A percentile compares a stretch with the other conserved stretches of the same genome.
Evolutionary conservation across 805 yeast genomes (phyloP).

Genomic region (Candida ortonii): DNA sequence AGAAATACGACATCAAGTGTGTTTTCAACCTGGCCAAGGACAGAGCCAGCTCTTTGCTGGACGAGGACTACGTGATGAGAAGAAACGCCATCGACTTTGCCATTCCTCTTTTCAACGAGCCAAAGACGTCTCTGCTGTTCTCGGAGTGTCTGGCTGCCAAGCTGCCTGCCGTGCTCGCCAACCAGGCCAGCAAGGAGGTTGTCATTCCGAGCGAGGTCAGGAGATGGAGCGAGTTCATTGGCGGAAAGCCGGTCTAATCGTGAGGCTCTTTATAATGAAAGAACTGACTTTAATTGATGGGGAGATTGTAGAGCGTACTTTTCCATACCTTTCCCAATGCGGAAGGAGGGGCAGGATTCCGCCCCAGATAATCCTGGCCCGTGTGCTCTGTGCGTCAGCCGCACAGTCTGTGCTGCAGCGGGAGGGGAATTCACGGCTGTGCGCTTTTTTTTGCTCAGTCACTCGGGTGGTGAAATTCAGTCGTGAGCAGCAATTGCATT

Average conservation of each 20-base stretch:
- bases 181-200: conserved; percentile 40
- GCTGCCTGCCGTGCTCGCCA: conserved; percentile 54
- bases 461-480: no score
- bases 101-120: conserved; percentile 94
- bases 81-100: conserved; percentile 98
- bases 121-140: conserved; percentile 85
- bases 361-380: no score
- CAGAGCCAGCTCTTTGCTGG: conserved; percentile 80
- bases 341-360: no score
- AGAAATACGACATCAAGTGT: conserved; percentile 74
- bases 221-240: conserved; percentile 97
- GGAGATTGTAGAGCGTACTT: no score
- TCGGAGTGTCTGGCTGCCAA: conserved; percentile 78
- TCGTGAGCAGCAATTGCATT: no score
- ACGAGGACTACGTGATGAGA: conserved; percentile 96
- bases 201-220: conserved; percentile 79
- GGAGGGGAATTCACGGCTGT: no score
- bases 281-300: no score
- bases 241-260: conserved; percentile 77
- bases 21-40: conserved; percentile 91
- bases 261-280: conserved; percentile 1
- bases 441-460: no score
- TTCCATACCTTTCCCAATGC: no score
- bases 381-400: no score
- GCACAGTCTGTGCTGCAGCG: no score